phyloP scores from a whole-genome alignment of 148 eudicot species.

The Nyssa sinensis region DNA sequence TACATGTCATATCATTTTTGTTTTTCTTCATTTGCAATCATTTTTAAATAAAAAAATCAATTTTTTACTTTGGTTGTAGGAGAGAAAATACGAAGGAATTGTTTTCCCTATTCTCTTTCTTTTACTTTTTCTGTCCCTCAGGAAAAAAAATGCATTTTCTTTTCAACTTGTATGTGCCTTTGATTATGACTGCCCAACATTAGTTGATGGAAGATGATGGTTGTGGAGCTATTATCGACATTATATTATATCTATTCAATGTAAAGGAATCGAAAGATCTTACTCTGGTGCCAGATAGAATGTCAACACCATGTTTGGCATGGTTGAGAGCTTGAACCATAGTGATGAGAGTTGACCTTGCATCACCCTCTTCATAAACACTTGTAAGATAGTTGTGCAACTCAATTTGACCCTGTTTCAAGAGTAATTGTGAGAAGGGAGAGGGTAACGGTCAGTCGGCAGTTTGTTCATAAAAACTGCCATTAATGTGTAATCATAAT shows the following conservation, averaged over 20 bases:
- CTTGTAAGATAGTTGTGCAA: constrained; percentile 96
- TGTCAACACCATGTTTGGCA: constrained; percentile 92
- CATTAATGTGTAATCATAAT: not conserved
- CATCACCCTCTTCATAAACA: constrained; percentile 97
- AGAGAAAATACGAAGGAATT: too few species aligned
- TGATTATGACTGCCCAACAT: not conserved
- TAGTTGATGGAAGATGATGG: not conserved
- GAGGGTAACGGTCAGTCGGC: not conserved
- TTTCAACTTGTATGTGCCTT: not conserved
- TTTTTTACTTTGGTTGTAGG: too few species aligned
- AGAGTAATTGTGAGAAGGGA: not conserved
- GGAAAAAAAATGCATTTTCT: not conserved
- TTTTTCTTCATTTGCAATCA: too few species aligned
- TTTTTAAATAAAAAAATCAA: too few species aligned
- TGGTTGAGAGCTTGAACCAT: constrained; percentile 94
- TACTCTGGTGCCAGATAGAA: constrained; percentile 94
- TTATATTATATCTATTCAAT: not conserved
- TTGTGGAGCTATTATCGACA: not conserved
- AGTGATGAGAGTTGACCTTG: constrained; percentile 87
- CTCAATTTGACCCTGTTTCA: constrained; percentile 81
- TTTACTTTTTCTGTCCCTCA: not conserved
- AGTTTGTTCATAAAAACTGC: not conserved
- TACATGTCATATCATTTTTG: too few species aligned
- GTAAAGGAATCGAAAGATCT: constrained; percentile 17
- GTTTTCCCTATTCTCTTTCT: too few species aligned